Base-by-base conservation (phyloP, 768 basidiomycete species). In the Omphalotus guepiniiformis region DNA sequence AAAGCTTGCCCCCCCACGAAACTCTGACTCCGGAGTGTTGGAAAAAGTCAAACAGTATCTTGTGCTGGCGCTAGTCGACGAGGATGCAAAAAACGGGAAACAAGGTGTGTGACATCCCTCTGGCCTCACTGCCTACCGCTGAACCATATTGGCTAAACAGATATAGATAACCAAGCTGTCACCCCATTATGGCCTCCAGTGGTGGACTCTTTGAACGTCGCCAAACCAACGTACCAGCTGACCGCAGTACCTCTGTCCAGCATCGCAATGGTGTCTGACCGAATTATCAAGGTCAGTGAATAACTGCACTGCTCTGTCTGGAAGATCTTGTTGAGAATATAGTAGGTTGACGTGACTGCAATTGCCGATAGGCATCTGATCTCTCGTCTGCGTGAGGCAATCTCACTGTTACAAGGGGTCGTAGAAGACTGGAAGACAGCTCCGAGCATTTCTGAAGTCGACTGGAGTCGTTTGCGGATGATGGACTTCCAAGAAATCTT, bases 401-500 rank as follows among this genome's bases (percentile, higher is more conserved):
- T 79, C 21, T 58, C 68, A 4, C 65, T 69, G 6, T 68, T 95
- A 11, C 70, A 75, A 36, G 58, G 46, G 2, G 53, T 85, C 3
- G 68, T 79, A 13, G 60, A 70, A 13, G 83, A 88, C 47, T 92
- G 87, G 83, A 49, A 66, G 32, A 48, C 58, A n/a, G 49, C 55
- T 3, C 61, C 65, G 6, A 55, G 55, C 2, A 66, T 93, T 12
- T 76, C 80, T 2, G 96, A 99, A 62, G 78, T 84, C 3, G 90
- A 91, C 46, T 98, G 93, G 94, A 71, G 71, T 47, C 79, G 85
- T 42, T 77, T 93, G 62, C 79, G 87, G 37, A 73, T 80, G n/a
- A 65, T 99, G 6, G 93, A 97, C 45, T 96, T 98, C 62, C 92
- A 97, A 63, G 95, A 97, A 53, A 67, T 74, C 18, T 60, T 97